phyloP scores from a whole-genome alignment of 1,139 yeast species.

The Protomyces macrosporus region DNA sequence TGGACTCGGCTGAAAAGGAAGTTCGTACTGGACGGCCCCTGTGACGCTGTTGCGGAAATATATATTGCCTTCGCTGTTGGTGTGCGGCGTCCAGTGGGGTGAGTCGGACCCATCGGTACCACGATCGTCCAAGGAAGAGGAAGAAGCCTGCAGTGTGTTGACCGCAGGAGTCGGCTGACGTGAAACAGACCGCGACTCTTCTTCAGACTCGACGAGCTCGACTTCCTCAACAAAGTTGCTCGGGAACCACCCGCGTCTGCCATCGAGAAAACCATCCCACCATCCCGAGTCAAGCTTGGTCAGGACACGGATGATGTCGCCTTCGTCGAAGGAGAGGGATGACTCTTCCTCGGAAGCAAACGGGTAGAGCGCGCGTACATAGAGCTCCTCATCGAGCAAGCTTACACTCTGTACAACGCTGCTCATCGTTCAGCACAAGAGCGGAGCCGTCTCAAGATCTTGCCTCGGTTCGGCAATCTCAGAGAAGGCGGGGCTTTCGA shows the following conservation, averaged over 20 bases:
- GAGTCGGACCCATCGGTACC: slow-evolving; percentile 45
- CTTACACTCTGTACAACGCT: neutral
- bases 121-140: neutral
- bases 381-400: neutral
- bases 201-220: slow-evolving; percentile 39
- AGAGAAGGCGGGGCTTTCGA: no score
- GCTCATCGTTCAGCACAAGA: neutral
- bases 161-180: neutral
- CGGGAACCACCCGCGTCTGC: slow-evolving; percentile 41
- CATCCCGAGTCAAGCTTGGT: slow-evolving; percentile 45
- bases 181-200: slow-evolving; percentile 34
- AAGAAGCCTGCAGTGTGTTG: neutral
- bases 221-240: slow-evolving; percentile 36
- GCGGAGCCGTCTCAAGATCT: no score
- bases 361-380: slow-evolving; percentile 72
- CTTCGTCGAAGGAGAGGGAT: slow-evolving; percentile 64
- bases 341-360: slow-evolving; percentile 60
- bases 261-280: slow-evolving; percentile 40
- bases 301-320: slow-evolving; percentile 61
- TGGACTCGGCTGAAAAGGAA: slow-evolving; percentile 44
- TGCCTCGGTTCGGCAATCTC: no score
- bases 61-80: slow-evolving; percentile 58
- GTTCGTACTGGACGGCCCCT: slow-evolving; percentile 73
- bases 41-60: slow-evolving; percentile 68
- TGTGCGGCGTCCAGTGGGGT: slow-evolving; percentile 30